These are phyloP conservation scores for Phytophthora vignae DNA, from an alignment of 352 stramenopile genomes.

Conservation along the genomic window DNA sequence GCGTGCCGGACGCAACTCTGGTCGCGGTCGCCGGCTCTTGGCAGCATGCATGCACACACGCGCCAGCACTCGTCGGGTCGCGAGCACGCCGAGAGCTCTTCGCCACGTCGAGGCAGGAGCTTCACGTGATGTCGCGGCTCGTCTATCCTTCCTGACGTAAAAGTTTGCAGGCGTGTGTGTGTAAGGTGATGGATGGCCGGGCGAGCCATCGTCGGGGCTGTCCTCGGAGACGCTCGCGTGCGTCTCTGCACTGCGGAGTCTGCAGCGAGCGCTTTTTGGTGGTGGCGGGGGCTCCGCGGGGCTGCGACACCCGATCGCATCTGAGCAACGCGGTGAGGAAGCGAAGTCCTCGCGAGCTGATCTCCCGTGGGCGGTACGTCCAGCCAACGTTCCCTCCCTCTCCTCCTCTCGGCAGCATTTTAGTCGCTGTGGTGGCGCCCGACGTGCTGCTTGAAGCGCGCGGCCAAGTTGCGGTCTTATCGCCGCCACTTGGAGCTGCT, in stretches of 20 bases:
- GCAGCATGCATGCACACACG: conserved; percentile 5
- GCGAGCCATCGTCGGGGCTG: not conserved
- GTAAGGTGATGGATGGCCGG: not conserved
- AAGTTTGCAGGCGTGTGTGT: not conserved
- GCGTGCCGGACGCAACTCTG: conserved; percentile 8
- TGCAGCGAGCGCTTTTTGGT: conserved; percentile 16
- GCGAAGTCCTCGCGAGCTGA: conserved; percentile 11
- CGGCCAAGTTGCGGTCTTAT: conserved; percentile 11
- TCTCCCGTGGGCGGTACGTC: conserved; percentile 1
- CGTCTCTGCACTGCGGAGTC: no score
- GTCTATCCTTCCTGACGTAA: not conserved
- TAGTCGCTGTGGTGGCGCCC: not conserved
- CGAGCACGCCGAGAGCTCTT: conserved; percentile 25
- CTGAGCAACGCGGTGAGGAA: conserved; percentile 28
- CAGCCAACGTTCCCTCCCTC: not conserved
- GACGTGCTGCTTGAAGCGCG: conserved; percentile 6
- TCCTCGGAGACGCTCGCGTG: not conserved
- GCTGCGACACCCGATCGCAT: conserved; percentile 17
- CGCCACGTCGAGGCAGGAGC: conserved; percentile 25
- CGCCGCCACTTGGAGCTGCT: conserved; percentile 10
- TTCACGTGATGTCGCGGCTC: conserved; percentile 17
- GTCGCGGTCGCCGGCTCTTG: conserved; percentile 20
- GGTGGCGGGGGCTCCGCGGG: conserved; percentile 1
- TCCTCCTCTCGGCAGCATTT: not conserved
- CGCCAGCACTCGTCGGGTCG: conserved; percentile 25